Evolutionary conservation across 2,329 filamentous ascomycete genomes (phyloP).

Genomic region (Microcyclosporella mali): DNA sequence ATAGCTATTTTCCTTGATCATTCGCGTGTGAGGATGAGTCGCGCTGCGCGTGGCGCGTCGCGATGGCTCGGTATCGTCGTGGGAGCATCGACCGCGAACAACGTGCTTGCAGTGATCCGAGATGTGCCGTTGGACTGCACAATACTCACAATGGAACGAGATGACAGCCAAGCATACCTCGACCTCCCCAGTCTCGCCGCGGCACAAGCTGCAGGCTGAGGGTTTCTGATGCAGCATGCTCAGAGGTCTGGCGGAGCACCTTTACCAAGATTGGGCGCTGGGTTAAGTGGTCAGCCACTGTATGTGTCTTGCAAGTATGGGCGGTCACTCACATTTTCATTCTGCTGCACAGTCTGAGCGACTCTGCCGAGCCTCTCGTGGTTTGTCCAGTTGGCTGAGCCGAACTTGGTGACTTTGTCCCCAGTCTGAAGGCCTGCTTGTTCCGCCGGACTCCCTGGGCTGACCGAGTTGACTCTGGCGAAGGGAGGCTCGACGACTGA

Average conservation of each 20-base stretch:
- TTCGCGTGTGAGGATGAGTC: too few relatives aligned
- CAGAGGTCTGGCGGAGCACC: constrained; percentile 48
- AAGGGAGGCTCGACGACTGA: constrained; percentile 58
- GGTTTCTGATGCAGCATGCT: constrained; percentile 52
- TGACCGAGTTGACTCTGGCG: constrained; percentile 82
- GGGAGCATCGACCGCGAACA: not conserved
- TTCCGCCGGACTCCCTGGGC: constrained; percentile 71
- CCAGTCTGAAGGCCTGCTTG: constrained; percentile 72
- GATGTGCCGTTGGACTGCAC: not conserved
- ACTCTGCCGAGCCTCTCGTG: constrained; percentile 81
- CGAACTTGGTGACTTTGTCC: constrained; percentile 79
- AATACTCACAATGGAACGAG: constrained; percentile 74
- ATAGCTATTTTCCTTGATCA: too few relatives aligned
- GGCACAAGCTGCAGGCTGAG: constrained; percentile 69
- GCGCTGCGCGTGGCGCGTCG: too few relatives aligned
- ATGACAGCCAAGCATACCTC: constrained; percentile 85
- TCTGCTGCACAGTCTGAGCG: constrained; percentile 81
- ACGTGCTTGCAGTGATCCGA: not conserved
- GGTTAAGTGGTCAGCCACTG: constrained; percentile 9
- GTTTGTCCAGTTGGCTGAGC: constrained; percentile 74
- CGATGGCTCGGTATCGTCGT: not conserved
- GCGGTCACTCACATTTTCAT: constrained; percentile 69
- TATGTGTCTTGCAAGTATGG: not conserved
- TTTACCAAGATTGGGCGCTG: constrained; percentile 68
- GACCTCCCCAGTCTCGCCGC: constrained; percentile 77